Evolutionary conservation across 2,329 filamentous ascomycete genomes (phyloP).

Genomic region (Aspergillus sp.): DNA sequence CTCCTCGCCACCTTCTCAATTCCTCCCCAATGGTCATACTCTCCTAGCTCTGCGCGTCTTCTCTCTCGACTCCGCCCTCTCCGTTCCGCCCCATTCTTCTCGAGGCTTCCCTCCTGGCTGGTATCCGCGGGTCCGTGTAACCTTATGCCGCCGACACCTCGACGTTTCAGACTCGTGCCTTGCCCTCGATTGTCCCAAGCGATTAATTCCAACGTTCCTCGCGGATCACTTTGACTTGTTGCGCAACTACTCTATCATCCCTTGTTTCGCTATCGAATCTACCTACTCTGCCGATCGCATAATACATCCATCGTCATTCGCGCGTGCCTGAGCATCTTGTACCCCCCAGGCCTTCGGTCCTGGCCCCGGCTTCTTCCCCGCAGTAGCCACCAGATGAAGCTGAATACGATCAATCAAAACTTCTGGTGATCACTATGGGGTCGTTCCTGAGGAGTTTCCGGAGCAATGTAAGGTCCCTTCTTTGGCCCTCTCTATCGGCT

Average conservation of each 20-base stretch:
- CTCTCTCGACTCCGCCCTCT: constrained; percentile 12
- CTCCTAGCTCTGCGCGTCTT: constrained; percentile 9
- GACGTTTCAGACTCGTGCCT: too few relatives aligned
- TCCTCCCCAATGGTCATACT: constrained; percentile 9
- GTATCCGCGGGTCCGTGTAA: constrained; percentile 8
- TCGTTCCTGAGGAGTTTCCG: constrained; percentile 37
- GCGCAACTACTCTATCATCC: background rate
- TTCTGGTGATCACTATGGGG: constrained; percentile 31
- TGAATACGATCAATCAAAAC: constrained; percentile 15
- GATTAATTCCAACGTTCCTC: background rate
- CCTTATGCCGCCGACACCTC: constrained; percentile 1
- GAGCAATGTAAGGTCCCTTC: constrained; percentile 18
- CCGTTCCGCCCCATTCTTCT: constrained; percentile 13
- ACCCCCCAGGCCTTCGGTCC: constrained; percentile 12
- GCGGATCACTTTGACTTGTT: background rate
- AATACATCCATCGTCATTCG: background rate
- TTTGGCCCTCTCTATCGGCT: too few relatives aligned
- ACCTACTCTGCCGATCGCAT: too few relatives aligned
- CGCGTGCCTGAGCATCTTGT: background rate
- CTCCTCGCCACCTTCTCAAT: constrained; percentile 7
- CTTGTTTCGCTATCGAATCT: background rate
- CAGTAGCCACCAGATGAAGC: constrained; percentile 22
- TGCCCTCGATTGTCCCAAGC: too few relatives aligned
- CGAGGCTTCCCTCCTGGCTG: constrained; percentile 1
- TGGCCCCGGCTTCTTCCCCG: constrained; percentile 12